Percentiles rank a stretch among this genome's conserved stretches.
Conservation (phyloP, 2,329 filamentous ascomycete species). For the Seiridium cupressi region DNA sequence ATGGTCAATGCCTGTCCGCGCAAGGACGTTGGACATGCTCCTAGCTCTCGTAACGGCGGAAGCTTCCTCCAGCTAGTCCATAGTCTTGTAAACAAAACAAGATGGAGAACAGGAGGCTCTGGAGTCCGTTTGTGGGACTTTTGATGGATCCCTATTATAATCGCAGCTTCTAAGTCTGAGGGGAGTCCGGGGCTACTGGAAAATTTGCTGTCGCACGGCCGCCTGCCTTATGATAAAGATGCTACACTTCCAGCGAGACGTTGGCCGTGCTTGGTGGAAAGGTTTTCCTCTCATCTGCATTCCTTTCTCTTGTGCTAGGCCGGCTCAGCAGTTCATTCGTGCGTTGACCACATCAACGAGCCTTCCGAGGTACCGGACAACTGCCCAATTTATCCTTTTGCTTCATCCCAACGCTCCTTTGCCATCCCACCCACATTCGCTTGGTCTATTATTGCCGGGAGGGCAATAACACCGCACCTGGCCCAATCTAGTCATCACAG, state of each 20-base stretch:
- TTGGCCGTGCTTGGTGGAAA: not conserved
- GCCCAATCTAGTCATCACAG: not conserved
- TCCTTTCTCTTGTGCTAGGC: slow-evolving; percentile 4
- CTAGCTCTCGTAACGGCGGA: not conserved
- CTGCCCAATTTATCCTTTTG: not conserved
- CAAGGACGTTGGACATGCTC: not conserved
- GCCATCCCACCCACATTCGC: not conserved
- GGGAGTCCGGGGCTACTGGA: not conserved
- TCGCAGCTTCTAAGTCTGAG: not conserved
- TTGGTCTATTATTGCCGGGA: slow-evolving; percentile 1
- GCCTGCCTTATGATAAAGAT: not conserved
- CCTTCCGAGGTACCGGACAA: not conserved
- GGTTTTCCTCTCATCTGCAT: slow-evolving; percentile 1
- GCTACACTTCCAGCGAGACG: not conserved
- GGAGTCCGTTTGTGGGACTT: not conserved
- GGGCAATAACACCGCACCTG: not conserved
- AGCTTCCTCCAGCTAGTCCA: not conserved
- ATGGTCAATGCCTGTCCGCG: not conserved
- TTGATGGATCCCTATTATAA: slow-evolving; percentile 3
- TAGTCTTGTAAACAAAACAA: slow-evolving; percentile 5
- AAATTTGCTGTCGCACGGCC: slow-evolving; percentile 2
- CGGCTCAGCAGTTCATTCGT: slow-evolving; percentile 4
- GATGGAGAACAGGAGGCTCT: slow-evolving; percentile 5
- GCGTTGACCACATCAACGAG: not conserved
- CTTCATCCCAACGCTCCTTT: not conserved